These are phyloP conservation scores for Poa pratensis DNA, from an alignment of 176 grass and related monocot genomes.

Conservation along the genomic window DNA sequence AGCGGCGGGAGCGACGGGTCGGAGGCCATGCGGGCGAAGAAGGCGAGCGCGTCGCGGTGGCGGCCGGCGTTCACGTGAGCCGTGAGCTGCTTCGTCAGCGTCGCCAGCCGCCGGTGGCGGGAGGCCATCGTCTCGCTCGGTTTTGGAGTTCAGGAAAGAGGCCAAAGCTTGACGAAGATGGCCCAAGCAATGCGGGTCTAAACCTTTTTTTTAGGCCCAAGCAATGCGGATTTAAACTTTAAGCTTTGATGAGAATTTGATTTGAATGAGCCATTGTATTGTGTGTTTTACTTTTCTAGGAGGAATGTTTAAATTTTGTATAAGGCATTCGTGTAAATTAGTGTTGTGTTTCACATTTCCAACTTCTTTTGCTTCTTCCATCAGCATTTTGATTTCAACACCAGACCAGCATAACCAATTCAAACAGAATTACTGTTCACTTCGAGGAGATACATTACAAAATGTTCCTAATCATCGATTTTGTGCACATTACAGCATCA, in stretches of 20 bases:
- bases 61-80: constrained; percentile 53
- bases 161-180: not conserved
- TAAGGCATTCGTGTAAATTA: not conserved
- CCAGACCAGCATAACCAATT: not conserved
- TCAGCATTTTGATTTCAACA: not conserved
- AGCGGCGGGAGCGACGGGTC: constrained; percentile 53
- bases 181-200: not conserved
- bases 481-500: not conserved
- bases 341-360: not conserved
- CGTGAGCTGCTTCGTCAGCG: constrained; percentile 55
- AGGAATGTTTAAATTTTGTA: not conserved
- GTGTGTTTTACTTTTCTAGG: not conserved
- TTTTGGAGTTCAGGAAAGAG: not conserved
- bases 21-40: constrained; percentile 60
- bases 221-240: not conserved
- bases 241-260: not conserved
- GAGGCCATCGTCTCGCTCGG: constrained; percentile 26
- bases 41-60: constrained; percentile 61
- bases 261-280: not conserved
- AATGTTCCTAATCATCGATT: no score
- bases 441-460: not conserved
- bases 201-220: not conserved
- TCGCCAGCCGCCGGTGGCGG: constrained; percentile 53
- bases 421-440: not conserved
- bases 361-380: not conserved